Conservation (phyloP, 2,329 filamentous ascomycete genomes). For the Westerdykella aurantiaca region DNA sequence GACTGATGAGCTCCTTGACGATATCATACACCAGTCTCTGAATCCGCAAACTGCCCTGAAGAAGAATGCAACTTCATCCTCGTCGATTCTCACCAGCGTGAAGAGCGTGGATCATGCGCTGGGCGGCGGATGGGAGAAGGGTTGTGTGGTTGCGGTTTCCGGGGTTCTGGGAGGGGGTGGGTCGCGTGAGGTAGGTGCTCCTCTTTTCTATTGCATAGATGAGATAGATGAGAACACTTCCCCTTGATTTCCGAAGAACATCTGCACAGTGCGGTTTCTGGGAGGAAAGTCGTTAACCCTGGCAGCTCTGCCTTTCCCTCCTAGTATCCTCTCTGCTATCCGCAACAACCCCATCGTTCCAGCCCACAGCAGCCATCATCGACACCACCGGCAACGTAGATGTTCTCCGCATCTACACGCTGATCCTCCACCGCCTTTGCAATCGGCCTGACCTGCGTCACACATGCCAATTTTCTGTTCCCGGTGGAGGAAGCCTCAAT, state of each 20-base stretch:
- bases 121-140: constrained; percentile 34
- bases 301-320: constrained; percentile 32
- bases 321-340: constrained; percentile 38
- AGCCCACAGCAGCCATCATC: constrained; percentile 33
- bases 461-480: background rate
- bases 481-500: background rate
- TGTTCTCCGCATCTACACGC: constrained; percentile 36
- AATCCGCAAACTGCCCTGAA: too few relatives aligned
- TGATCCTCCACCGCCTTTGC: constrained; percentile 20
- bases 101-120: constrained; percentile 34
- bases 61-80: constrained; percentile 1
- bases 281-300: background rate
- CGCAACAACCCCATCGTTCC: background rate
- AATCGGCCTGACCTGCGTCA: constrained; percentile 1
- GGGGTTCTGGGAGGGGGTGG: constrained; percentile 22
- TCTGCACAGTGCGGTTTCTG: background rate
- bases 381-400: constrained; percentile 45
- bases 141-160: constrained; percentile 33
- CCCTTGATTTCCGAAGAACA: background rate
- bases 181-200: constrained; percentile 19
- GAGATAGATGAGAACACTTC: background rate
- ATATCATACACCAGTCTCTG: constrained; percentile 3
- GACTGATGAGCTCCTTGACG: constrained; percentile 14
- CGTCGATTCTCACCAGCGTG: constrained; percentile 18
- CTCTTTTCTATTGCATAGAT: background rate